Evolutionary conservation across 78 protist genomes (phyloP).

Genomic region (Dictyostelium purpureum): DNA sequence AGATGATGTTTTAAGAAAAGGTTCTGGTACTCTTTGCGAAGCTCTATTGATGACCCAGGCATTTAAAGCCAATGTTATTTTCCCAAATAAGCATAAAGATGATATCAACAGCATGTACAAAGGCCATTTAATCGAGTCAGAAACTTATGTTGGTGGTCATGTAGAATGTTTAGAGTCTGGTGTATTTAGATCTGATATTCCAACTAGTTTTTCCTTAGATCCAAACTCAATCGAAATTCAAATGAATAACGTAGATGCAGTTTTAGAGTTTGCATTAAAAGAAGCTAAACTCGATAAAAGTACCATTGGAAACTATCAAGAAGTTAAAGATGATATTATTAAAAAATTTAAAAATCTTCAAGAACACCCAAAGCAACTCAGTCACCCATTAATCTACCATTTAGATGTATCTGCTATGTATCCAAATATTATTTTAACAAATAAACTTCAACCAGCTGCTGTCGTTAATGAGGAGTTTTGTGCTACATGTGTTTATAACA

Average conservation of each 20-base stretch:
- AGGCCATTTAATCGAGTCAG: conserved; percentile 95
- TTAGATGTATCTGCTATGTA: conserved; percentile 99
- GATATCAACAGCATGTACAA: conserved; percentile 73
- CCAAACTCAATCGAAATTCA: conserved; percentile 74
- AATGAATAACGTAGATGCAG: conserved; percentile 63
- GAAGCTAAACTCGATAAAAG: conserved; percentile 29
- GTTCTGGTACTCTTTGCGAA: conserved; percentile 99
- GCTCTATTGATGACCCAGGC: conserved; percentile 95
- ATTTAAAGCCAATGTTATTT: conserved; percentile 86
- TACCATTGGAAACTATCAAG: conserved; percentile 82
- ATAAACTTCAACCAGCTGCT: conserved; percentile 98
- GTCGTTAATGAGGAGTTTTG: conserved; percentile 91
- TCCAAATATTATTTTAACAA: conserved; percentile 99
- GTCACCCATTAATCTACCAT: conserved; percentile 97
- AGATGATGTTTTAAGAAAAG: conserved; percentile 98
- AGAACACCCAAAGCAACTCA: conserved; percentile 83
- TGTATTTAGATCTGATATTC: conserved; percentile 95
- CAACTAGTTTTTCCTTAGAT: conserved; percentile 81
- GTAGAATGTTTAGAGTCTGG: conserved; percentile 98
- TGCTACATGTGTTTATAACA: conserved; percentile 95
- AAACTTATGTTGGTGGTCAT: conserved; percentile 99
- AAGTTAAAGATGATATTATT: conserved; percentile 69
- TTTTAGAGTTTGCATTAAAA: conserved; percentile 77
- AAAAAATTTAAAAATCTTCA: conserved; percentile 72
- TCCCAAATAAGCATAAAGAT: conserved; percentile 96